Evolutionary conservation across 352 stramenopile genomes (phyloP), one percentile per base, ranked within the genome.

Genomic region (Hyaloperonospora arabidopsidis): DNA sequence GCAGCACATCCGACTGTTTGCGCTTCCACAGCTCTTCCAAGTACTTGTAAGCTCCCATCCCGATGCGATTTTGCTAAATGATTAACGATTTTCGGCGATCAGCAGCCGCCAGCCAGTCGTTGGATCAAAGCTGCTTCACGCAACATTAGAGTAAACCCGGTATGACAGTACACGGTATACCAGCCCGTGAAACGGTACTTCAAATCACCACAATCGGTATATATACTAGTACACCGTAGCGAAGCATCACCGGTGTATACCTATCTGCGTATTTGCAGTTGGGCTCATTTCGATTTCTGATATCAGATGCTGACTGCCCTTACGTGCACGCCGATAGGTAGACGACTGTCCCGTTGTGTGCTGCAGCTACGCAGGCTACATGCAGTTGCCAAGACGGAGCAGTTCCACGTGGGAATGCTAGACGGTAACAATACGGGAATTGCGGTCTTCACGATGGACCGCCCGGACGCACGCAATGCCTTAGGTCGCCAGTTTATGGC

Each of bases 31-130:
- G 71, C 83, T 99, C 97, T 80, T 99, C 95, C 70, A 99, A 86
- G 78, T 99, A 99, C 87, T 99, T 99, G 95, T 99, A 99, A 56
- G 95, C 96, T 87, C 96, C 96, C 97, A 99, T 99, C 78, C 57
- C 56, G 32, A 61, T 61, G 70, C 38, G 38, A 44, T 68, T 72
- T 80, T 81, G 66, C 67, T 72, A 63, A 70, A 68, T 22, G 57
- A 63, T 63, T 11, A 1, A 60, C 60, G 44, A 5, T 38, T 19
- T 0, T 36, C 28, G 45, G 22, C 43, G 36, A 41, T 1, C n/a
- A 5, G 14, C 13, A 28, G 44, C 5, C 40, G 34, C 49, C 46
- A 57, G 45, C 52, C 61, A 64, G 48, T 54, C 51, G 52, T 59
- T n/a, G 51, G 14, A 46, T 10, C 39, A 50, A 22, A 22, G 10